Base-by-base conservation (phyloP, 2,329 filamentous ascomycete genomes). In the Sarocladium strictum region DNA sequence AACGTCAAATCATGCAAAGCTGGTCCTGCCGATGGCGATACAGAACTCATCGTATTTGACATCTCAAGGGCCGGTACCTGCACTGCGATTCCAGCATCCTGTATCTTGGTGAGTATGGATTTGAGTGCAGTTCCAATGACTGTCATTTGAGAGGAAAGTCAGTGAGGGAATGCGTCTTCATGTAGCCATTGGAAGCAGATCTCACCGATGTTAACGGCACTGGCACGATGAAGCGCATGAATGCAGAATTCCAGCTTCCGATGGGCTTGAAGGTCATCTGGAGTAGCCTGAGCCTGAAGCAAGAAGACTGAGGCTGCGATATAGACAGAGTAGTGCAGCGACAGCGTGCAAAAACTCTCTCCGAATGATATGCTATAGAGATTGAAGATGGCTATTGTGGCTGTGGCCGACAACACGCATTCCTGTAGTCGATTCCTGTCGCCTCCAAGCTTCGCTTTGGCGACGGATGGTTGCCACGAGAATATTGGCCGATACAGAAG, bases 251-350 rank as follows among this genome's bases (percentile, higher is more conserved):
- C 73, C 19, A 83, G 65, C 55, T 79, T 77, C 19, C 76, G 74
- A 38, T 81, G 62, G 1, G 79, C 78, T 53, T 78, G 76, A 3
- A 75, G 70, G 19, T 80, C 77, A 27, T 74, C 73, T n/a, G 77
- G 75, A 45, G 75, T 75, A 11, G 79, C 81, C 60, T 83, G 80
- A 4, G 83, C 77, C 61, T 84, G 79, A 7, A 84, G 72, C 37
- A 84, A 67, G 58, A 83, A 84, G 43, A 84, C 81, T 1, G 81
- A 83, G 2, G 79, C 77, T 3, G 80, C 80, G 21, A 80, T 84
- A 59, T 84, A 84, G 27, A 84, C 70, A 61, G 78, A 79, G 60
- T 84, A 84, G 3, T 80, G 77, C 2, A 83, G 68, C 1, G 80
- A 81, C 17, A 83, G 65, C 2, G 82, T 76, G 59, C 80, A 80